phyloP scores from a whole-genome alignment of 495 filamentous ascomycete genomes.

The Mytilinidion resinicola region DNA sequence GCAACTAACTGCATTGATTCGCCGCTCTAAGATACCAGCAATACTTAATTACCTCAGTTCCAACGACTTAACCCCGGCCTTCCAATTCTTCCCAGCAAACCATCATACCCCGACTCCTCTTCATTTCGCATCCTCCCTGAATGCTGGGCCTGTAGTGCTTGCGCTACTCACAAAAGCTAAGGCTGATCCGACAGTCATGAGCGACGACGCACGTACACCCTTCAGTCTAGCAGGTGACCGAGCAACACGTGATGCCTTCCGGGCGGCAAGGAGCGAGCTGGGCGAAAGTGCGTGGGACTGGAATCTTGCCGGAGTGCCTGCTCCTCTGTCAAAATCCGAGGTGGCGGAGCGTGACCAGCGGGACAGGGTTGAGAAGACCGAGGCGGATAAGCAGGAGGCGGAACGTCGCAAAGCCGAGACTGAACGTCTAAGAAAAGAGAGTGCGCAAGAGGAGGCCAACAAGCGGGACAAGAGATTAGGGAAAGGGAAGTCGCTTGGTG shows the following conservation, averaged over 20 bases:
- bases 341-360: conserved; percentile 55
- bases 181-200: conserved; percentile 66
- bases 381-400: conserved; percentile 50
- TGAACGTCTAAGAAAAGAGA: conserved; percentile 37
- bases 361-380: conserved; percentile 49
- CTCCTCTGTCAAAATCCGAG: conserved; percentile 59
- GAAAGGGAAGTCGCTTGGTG: conserved; percentile 47
- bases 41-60: conserved; percentile 74
- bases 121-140: conserved; percentile 75
- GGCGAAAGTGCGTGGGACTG: conserved; percentile 77
- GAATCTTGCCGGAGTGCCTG: conserved; percentile 65
- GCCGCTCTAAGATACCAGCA: conserved; percentile 82
- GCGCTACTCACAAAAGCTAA: conserved; percentile 70
- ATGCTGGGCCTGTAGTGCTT: conserved; percentile 62
- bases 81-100: conserved; percentile 71
- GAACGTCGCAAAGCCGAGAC: conserved; percentile 46
- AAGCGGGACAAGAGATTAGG: conserved; percentile 60
- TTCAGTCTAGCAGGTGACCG: conserved; percentile 87
- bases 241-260: conserved; percentile 83
- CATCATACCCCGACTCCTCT: conserved; percentile 80
- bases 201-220: conserved; percentile 61
- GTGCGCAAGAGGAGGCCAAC: conserved; percentile 44
- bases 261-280: conserved; percentile 73
- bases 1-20: conserved; percentile 80
- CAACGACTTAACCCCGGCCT: conserved; percentile 62